Evolutionary conservation across 106 monocot genomes (phyloP).

Genomic region (Dioscorea dumetorum): DNA sequence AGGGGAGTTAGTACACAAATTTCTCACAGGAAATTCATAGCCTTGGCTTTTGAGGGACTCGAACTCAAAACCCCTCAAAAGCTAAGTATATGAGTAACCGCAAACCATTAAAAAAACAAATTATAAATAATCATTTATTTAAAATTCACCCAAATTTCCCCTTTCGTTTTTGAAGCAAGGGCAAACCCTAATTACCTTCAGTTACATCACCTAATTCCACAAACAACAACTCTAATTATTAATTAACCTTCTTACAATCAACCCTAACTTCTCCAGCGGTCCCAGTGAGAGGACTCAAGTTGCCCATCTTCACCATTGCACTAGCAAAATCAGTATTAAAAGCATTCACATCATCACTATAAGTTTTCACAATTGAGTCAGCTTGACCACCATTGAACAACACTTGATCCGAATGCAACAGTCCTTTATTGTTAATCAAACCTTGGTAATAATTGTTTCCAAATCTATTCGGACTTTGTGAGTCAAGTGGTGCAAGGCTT

Average conservation of each 20-base stretch:
- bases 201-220: no score
- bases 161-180: no score
- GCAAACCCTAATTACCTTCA: no score
- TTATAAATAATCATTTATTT: no score
- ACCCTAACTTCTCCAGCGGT: conserved; percentile 13
- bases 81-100: no score
- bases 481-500: conserved; percentile 16
- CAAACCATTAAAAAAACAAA: no score
- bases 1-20: no score
- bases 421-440: conserved; percentile 16
- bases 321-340: conserved; percentile 27
- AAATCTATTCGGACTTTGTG: conserved; percentile 11
- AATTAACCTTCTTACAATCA: conserved; percentile 21
- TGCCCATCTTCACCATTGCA: conserved; percentile 32
- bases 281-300: conserved; percentile 20
- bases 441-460: conserved; percentile 21
- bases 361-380: conserved; percentile 17
- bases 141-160: no score
- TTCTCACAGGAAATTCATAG: no score
- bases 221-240: not conserved
- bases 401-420: conserved; percentile 35
- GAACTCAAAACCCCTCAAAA: no score
- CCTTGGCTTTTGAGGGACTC: no score
- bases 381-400: conserved; percentile 19
- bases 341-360: conserved; percentile 2